Conservation (phyloP, 208 protist genomes). For the Leptomonas seymouri region DNA sequence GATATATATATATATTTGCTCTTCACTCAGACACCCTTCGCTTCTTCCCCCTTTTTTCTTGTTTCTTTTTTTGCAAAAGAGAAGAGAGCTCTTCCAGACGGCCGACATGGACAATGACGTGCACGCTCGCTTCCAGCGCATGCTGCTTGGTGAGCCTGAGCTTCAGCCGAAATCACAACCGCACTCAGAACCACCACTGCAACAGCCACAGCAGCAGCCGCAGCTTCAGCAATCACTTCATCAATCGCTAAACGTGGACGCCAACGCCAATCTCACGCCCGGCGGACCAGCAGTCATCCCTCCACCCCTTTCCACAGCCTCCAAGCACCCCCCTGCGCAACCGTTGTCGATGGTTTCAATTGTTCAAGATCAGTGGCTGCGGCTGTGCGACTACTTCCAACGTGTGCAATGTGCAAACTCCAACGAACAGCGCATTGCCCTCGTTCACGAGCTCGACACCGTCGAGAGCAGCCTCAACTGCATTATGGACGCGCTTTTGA, state of each 20-base stretch:
- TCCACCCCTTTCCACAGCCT: neutral
- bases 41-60: neutral
- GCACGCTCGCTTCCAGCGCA: conserved; percentile 20
- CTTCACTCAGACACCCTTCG: no score
- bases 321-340: neutral
- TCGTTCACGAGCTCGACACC: conserved; percentile 33
- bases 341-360: conserved; percentile 23
- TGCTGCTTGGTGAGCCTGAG: conserved; percentile 11
- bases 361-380: conserved; percentile 49
- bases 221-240: neutral
- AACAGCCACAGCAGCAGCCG: neutral
- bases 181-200: no score
- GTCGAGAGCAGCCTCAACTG: conserved; percentile 41
- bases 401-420: conserved; percentile 51
- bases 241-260: conserved; percentile 4
- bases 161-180: no score
- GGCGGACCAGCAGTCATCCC: neutral
- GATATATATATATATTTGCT: no score
- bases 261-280: conserved; percentile 5
- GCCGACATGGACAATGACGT: conserved; percentile 13
- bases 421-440: conserved; percentile 13
- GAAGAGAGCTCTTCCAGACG: neutral
- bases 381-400: conserved; percentile 58
- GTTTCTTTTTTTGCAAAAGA: neutral
- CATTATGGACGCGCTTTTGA: conserved; percentile 49